Evolutionary conservation across 495 filamentous ascomycete genomes (phyloP).

Genomic region (Aspergillus panamensis): DNA sequence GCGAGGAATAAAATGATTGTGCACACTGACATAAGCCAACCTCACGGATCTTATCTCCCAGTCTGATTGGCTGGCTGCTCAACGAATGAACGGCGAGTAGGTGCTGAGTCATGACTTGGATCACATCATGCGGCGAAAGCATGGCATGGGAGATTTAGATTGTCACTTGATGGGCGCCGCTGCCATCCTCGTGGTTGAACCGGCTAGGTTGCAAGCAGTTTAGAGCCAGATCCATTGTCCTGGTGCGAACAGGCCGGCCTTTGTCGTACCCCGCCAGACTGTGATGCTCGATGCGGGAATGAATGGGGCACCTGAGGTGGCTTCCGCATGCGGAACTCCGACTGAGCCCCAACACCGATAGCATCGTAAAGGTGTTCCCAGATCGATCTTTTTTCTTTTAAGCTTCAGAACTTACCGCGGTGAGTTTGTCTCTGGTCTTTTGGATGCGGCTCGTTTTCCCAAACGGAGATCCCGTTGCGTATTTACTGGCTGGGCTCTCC

Average conservation of each 20-base stretch:
- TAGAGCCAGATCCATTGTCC: background rate
- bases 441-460: background rate
- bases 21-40: background rate
- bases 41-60: slow-evolving; percentile 1
- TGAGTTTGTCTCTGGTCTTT: background rate
- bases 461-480: background rate
- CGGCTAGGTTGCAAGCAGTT: background rate
- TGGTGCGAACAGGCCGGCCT: background rate
- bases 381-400: background rate
- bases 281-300: background rate
- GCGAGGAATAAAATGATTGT: no score
- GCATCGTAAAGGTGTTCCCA: background rate
- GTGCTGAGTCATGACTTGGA: background rate
- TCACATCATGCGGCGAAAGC: background rate
- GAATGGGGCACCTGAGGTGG: background rate
- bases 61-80: background rate
- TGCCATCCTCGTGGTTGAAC: background rate
- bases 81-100: background rate
- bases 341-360: background rate
- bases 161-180: background rate
- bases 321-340: background rate
- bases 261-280: background rate
- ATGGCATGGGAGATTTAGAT: background rate
- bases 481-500: background rate
- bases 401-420: background rate